A percentile compares a stretch with the other conserved stretches of the same genome.
Conservation (phyloP, 768 basidiomycete genomes). For the Hortiboletus campestris region DNA sequence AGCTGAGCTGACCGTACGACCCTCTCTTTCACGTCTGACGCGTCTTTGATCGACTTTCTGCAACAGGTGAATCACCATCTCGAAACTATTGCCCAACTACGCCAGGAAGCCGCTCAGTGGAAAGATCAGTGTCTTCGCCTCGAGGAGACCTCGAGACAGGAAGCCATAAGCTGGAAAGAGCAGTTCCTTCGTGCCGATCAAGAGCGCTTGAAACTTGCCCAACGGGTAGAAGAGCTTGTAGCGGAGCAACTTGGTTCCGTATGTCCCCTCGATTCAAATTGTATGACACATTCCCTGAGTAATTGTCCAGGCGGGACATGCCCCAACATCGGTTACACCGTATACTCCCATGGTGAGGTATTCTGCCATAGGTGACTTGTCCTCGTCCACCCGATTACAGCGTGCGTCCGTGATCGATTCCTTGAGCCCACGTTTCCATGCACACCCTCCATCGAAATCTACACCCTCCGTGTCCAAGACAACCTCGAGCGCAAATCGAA, state of each 20-base stretch:
- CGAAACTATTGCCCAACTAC: conserved; percentile 59
- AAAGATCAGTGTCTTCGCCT: conserved; percentile 59
- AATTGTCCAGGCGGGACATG: conserved; percentile 14
- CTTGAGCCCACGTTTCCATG: conserved; percentile 26
- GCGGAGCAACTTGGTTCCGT: conserved; percentile 46
- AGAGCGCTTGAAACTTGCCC: conserved; percentile 57
- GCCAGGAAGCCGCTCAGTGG: conserved; percentile 67
- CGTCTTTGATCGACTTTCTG: neutral
- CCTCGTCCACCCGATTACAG: conserved; percentile 27
- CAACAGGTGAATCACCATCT: conserved; percentile 56
- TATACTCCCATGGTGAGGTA: conserved; percentile 35
- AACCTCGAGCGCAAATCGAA: conserved; percentile 3
- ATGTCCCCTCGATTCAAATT: conserved; percentile 17
- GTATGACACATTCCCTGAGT: neutral
- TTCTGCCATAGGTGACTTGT: conserved; percentile 24
- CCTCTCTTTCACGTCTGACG: neutral
- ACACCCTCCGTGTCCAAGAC: conserved; percentile 29
- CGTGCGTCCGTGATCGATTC: conserved; percentile 17
- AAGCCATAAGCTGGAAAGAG: conserved; percentile 74
- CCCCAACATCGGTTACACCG: conserved; percentile 19
- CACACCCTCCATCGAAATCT: conserved; percentile 34
- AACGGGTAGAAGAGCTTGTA: conserved; percentile 58
- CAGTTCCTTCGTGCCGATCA: conserved; percentile 74
- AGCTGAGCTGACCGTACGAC: conserved; percentile 53
- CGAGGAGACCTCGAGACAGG: conserved; percentile 44